A percentile compares a stretch with the other conserved stretches of the same genome.
Conservation (phyloP, 768 basidiomycete species). For the Paxillus involutus region DNA sequence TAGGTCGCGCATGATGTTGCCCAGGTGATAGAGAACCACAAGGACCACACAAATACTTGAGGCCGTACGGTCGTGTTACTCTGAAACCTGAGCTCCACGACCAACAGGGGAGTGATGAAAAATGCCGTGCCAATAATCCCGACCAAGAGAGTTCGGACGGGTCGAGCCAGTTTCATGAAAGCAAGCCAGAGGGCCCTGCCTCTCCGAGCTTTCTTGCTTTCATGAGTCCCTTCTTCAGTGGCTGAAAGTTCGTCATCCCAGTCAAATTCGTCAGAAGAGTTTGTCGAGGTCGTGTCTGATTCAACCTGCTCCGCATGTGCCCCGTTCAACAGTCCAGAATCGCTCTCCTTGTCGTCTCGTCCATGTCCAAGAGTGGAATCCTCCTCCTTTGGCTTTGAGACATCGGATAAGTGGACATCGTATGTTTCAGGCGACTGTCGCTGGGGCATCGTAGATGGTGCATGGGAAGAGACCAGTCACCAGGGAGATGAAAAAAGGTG, state of each 20-base stretch:
- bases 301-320: conserved; percentile 14
- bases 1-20: conserved; percentile 59
- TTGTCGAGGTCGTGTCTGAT: conserved; percentile 46
- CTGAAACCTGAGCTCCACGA: conserved; percentile 63
- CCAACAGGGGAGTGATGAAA: conserved; percentile 67
- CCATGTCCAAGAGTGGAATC: background rate
- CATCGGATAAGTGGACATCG: conserved; percentile 4
- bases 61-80: conserved; percentile 40
- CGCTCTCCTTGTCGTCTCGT: conserved; percentile 13
- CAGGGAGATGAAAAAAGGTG: background rate
- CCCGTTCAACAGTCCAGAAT: conserved; percentile 5
- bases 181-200: conserved; percentile 60
- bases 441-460: conserved; percentile 13
- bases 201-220: conserved; percentile 51
- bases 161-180: conserved; percentile 66
- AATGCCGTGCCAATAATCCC: conserved; percentile 60
- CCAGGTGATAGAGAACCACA: conserved; percentile 73
- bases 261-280: conserved; percentile 70
- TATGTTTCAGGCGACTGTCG: conserved; percentile 5
- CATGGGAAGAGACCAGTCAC: conserved; percentile 6
- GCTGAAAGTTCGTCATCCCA: conserved; percentile 57
- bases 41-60: conserved; percentile 62
- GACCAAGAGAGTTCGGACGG: conserved; percentile 57
- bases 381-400: conserved; percentile 9
- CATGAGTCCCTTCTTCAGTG: conserved; percentile 28